Conservation (phyloP, 495 filamentous ascomycete species). For the Aspergillus carlsbadensis region DNA sequence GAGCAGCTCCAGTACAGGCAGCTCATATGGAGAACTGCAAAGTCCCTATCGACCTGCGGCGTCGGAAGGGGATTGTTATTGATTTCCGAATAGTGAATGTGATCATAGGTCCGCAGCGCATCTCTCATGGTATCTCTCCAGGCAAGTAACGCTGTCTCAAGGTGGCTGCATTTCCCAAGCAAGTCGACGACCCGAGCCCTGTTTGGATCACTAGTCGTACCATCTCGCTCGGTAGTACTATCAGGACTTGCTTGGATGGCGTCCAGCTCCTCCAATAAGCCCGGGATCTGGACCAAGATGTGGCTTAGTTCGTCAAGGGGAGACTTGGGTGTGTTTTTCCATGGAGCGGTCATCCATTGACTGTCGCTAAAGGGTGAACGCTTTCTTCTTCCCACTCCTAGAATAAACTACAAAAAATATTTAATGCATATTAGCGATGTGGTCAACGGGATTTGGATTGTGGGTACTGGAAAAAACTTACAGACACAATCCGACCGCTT, state of each 20-base stretch:
- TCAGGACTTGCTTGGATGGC: too few species aligned
- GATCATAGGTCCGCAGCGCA: neutral
- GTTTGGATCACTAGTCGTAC: too few species aligned
- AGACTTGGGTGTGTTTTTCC: neutral
- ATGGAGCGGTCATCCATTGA: neutral
- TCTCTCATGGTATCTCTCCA: too few species aligned
- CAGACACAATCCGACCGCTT: neutral
- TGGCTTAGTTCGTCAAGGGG: neutral
- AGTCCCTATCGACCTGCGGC: conserved; percentile 4
- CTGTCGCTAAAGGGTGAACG: neutral
- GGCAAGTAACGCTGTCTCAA: too few species aligned
- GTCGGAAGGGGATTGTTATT: neutral
- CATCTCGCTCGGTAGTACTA: too few species aligned
- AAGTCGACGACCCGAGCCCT: too few species aligned
- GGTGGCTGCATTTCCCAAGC: too few species aligned
- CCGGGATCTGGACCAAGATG: neutral
- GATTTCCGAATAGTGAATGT: neutral
- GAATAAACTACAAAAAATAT: neutral
- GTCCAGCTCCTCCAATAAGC: too few species aligned
- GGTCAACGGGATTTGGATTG: too few species aligned
- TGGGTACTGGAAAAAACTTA: neutral
- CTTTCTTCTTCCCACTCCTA: neutral
- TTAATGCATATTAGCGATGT: too few species aligned
- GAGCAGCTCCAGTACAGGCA: conserved; percentile 4
- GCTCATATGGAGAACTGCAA: neutral